A percentile compares a stretch with the other conserved stretches of the same genome.
These are phyloP conservation scores for Emmonsiellopsis sp. DNA, from an alignment of 2,329 filamentous ascomycete species.

Conservation along the genomic window DNA sequence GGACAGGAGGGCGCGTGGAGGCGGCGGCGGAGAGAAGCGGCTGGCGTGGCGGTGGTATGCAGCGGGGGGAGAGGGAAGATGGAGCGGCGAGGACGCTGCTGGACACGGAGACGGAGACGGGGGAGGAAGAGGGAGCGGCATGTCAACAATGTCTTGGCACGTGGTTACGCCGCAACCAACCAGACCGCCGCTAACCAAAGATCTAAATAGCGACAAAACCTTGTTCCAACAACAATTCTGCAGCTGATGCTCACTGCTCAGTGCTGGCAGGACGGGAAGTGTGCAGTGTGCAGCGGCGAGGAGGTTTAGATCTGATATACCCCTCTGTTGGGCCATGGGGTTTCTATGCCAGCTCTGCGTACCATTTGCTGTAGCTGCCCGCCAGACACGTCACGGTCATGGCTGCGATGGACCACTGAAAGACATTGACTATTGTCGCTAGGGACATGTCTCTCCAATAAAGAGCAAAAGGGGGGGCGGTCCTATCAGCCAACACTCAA, in stretches of 20 bases:
- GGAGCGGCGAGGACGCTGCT: background rate
- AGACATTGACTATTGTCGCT: background rate
- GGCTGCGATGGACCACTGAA: background rate
- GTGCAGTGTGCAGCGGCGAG: too few relatives aligned
- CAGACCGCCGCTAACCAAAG: background rate
- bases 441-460: background rate
- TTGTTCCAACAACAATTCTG: background rate
- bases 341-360: background rate
- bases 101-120: background rate
- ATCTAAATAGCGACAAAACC: background rate
- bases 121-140: background rate
- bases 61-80: background rate
- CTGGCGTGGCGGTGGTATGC: background rate
- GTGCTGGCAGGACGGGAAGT: too few relatives aligned
- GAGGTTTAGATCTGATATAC: background rate
- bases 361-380: constrained; percentile 2
- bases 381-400: background rate
- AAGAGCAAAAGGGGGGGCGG: background rate
- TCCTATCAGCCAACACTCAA: background rate
- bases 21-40: background rate
- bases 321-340: background rate
- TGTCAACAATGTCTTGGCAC: background rate
- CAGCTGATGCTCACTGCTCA: background rate
- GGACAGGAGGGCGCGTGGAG: background rate
- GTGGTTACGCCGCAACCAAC: constrained; percentile 1